Conservation (phyloP, 192 early-diverging fungal species). For the Backusella circina region DNA sequence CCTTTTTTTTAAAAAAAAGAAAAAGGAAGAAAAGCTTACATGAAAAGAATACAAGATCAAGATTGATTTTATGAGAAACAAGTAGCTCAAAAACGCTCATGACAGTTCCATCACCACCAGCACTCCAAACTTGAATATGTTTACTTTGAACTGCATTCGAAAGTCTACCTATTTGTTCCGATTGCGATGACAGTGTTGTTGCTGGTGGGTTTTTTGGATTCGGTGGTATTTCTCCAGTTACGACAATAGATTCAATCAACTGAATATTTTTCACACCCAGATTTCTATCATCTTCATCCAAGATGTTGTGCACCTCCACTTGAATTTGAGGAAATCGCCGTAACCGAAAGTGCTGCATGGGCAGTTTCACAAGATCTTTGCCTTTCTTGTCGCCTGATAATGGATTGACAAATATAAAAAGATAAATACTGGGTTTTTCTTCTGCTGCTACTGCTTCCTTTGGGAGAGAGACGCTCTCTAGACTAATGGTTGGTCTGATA, state of each 20-base stretch:
- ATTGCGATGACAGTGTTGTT: too few species aligned
- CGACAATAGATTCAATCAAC: conserved; percentile 14
- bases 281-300: conserved; percentile 48
- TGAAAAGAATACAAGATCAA: conserved; percentile 65
- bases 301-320: conserved; percentile 69
- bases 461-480: conserved; percentile 7
- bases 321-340: conserved; percentile 60
- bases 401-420: conserved; percentile 77
- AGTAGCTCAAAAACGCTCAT: conserved; percentile 64
- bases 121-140: conserved; percentile 72
- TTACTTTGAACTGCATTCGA: conserved; percentile 29
- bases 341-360: conserved; percentile 65
- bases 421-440: conserved; percentile 48
- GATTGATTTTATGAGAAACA: conserved; percentile 55
- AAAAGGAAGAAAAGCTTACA: conserved; percentile 35
- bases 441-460: not conserved
- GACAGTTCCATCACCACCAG: conserved; percentile 75
- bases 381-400: conserved; percentile 70
- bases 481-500: conserved; percentile 2
- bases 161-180: conserved; percentile 33
- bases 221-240: not conserved
- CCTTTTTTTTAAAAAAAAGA: too few species aligned
- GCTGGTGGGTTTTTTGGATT: not conserved
- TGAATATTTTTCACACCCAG: conserved; percentile 56
- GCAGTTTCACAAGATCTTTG: conserved; percentile 51